Conservation (phyloP, 106 monocot species). For the Vanilla planifolia region DNA sequence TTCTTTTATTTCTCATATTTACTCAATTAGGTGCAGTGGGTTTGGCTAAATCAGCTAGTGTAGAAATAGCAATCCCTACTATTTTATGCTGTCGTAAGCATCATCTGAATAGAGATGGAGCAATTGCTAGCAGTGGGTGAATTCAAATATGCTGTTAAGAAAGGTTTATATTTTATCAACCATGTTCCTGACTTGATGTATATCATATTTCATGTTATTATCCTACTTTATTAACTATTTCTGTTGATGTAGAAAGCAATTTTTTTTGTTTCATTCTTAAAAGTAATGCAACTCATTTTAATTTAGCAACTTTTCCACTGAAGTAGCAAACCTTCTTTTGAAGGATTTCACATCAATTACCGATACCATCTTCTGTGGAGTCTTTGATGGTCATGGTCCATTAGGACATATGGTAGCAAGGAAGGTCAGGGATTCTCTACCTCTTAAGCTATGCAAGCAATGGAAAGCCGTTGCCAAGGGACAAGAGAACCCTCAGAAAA, state of each 20-base stretch:
- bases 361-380: conserved; percentile 73
- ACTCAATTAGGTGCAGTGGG: too few relatives aligned
- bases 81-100: too few relatives aligned
- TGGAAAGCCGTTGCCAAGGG: conserved; percentile 21
- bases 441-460: conserved; percentile 39
- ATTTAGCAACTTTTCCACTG: too few relatives aligned
- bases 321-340: too few relatives aligned
- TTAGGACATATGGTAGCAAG: conserved; percentile 66
- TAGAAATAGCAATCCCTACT: too few relatives aligned
- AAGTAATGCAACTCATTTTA: too few relatives aligned
- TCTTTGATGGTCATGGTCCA: conserved; percentile 82
- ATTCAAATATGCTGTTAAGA: background rate
- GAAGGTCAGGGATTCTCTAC: conserved; percentile 78
- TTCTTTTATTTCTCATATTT: too few relatives aligned
- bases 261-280: background rate
- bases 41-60: too few relatives aligned
- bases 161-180: background rate
- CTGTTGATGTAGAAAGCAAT: background rate
- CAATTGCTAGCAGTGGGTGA: too few relatives aligned
- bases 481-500: conserved; percentile 4
- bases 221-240: background rate
- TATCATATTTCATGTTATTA: background rate
- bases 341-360: conserved; percentile 48
- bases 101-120: too few relatives aligned
- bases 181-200: background rate